Percentiles rank a stretch among this genome's conserved stretches.
Conservation (phyloP, 495 filamentous ascomycete genomes). For the Parathielavia hyrcaniae region DNA sequence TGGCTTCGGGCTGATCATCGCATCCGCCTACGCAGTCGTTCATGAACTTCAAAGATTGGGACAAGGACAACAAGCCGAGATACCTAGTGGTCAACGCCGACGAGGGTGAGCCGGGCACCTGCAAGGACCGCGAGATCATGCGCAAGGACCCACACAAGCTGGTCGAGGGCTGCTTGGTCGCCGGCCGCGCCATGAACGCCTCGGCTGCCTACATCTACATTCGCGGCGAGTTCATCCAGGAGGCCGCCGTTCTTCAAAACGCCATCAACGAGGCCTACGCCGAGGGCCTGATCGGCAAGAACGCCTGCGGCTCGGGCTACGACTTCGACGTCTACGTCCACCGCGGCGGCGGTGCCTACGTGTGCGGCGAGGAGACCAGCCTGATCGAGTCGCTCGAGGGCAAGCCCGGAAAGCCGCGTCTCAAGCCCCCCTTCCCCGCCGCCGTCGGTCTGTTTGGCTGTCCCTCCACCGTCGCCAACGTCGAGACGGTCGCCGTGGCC, state of each 20-base stretch:
- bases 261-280: constrained; percentile 97
- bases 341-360: constrained; percentile 94
- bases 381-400: constrained; percentile 97
- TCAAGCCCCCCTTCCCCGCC: constrained; percentile 97
- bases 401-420: constrained; percentile 94
- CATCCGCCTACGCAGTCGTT: constrained; percentile 63
- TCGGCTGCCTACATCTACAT: constrained; percentile 99
- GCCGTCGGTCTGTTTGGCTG: constrained; percentile 96
- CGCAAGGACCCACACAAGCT: constrained; percentile 99
- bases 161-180: constrained; percentile 92
- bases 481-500: constrained; percentile 92
- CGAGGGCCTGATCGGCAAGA: constrained; percentile 91
- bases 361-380: constrained; percentile 96
- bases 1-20: constrained; percentile 23
- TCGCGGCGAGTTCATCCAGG: constrained; percentile 96
- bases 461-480: constrained; percentile 95
- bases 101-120: constrained; percentile 97
- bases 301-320: constrained; percentile 92
- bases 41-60: constrained; percentile 99
- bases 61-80: constrained; percentile 91
- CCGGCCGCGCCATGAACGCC: constrained; percentile 95
- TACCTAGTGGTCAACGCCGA: constrained; percentile 98
- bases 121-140: constrained; percentile 99
- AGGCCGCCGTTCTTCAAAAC: constrained; percentile 85
- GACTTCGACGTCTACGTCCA: constrained; percentile 97